A percentile compares a stretch with the other conserved stretches of the same genome.
phyloP scores from a whole-genome alignment of 1,139 yeast species.

The Pneumocystis canis region DNA sequence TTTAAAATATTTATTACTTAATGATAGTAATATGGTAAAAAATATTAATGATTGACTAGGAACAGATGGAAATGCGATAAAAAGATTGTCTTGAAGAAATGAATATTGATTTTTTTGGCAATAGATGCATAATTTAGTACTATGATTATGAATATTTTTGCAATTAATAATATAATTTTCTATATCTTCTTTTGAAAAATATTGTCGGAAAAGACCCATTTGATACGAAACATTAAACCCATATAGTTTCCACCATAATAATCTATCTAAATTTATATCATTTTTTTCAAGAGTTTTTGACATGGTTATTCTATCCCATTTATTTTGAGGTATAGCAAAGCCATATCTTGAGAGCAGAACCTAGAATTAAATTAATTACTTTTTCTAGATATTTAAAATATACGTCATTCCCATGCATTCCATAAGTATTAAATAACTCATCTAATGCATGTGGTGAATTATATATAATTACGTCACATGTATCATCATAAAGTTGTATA shows the following conservation, averaged over 20 bases:
- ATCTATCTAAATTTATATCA: background rate
- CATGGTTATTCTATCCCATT: constrained; percentile 36
- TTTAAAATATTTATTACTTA: background rate
- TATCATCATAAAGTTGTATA: constrained; percentile 8
- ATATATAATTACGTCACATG: constrained; percentile 34
- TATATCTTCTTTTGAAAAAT: background rate
- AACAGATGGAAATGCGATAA: background rate
- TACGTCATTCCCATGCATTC: constrained; percentile 48
- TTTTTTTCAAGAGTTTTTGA: background rate
- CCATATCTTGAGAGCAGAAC: constrained; percentile 60
- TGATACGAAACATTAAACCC: background rate
- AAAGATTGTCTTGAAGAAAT: background rate
- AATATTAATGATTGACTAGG: background rate
- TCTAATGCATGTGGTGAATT: constrained; percentile 42
- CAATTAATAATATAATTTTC: background rate
- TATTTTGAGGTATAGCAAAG: constrained; percentile 44
- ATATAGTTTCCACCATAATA: background rate
- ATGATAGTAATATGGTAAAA: background rate
- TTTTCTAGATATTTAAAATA: background rate
- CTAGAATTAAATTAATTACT: background rate
- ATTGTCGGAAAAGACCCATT: background rate
- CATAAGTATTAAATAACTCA: constrained; percentile 68
- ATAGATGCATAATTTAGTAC: background rate
- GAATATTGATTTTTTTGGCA: background rate
- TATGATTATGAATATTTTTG: background rate